Evolutionary conservation across 2,329 filamentous ascomycete species (phyloP).

Genomic region (Paecilomyces sp.): DNA sequence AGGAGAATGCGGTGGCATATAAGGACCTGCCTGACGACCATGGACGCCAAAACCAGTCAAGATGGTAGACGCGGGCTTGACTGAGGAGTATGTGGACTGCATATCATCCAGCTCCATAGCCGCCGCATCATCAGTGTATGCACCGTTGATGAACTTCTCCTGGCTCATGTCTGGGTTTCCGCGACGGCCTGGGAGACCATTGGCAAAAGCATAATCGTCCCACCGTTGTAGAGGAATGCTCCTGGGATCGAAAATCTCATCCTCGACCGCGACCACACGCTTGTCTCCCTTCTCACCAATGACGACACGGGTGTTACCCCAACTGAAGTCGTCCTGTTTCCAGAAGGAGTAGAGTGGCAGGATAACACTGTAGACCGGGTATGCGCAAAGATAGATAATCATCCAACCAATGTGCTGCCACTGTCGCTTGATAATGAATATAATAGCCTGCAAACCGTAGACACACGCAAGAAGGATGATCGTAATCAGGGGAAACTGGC

Average conservation of each 20-base stretch:
- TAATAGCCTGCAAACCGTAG: slow-evolving; percentile 90
- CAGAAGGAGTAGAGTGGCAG: slow-evolving; percentile 97
- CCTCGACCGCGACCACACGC: slow-evolving; percentile 75
- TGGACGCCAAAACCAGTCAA: slow-evolving; percentile 73
- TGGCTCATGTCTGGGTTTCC: slow-evolving; percentile 61
- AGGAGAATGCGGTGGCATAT: slow-evolving; percentile 78
- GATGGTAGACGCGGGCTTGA: slow-evolving; percentile 77
- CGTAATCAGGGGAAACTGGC: slow-evolving; percentile 78
- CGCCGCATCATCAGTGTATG: slow-evolving; percentile 63
- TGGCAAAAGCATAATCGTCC: slow-evolving; percentile 87
- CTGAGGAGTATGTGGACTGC: slow-evolving; percentile 90
- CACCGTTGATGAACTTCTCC: slow-evolving; percentile 48
- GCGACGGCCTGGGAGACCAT: slow-evolving; percentile 85
- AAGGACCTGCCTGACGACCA: slow-evolving; percentile 48
- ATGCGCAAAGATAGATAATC: slow-evolving; percentile 96
- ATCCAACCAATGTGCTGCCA: slow-evolving; percentile 99
- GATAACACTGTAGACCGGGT: slow-evolving; percentile 85
- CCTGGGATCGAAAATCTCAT: slow-evolving; percentile 82
- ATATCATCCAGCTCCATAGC: slow-evolving; percentile 96
- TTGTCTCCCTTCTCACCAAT: slow-evolving; percentile 90
- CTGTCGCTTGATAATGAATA: slow-evolving; percentile 93
- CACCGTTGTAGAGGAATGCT: slow-evolving; percentile 91
- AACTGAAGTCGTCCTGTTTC: slow-evolving; percentile 98
- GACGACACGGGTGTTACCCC: slow-evolving; percentile 97
- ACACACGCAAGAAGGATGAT: slow-evolving; percentile 83